phyloP scores from a whole-genome alignment of 2,329 filamentous ascomycete genomes.

The Diaporthe vaccinii region DNA sequence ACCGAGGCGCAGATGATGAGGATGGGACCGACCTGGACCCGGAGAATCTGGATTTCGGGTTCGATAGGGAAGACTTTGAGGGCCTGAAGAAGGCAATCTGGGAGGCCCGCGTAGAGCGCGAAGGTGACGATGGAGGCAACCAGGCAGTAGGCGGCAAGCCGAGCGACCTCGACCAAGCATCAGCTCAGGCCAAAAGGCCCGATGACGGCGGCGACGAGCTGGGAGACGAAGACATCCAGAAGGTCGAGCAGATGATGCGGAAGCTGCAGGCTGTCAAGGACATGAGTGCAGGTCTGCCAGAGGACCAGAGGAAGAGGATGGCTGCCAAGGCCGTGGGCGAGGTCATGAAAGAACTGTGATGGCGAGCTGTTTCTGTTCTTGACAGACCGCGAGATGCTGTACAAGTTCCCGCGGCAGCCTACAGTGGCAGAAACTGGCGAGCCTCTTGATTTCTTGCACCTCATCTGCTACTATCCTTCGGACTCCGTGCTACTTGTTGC shows the following conservation, averaged over 20 bases:
- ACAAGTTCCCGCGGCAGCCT: background rate
- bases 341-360: constrained; percentile 72
- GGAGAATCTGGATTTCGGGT: constrained; percentile 64
- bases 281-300: constrained; percentile 69
- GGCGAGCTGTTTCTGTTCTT: background rate
- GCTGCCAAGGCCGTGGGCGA: constrained; percentile 73
- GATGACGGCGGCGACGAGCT: constrained; percentile 53
- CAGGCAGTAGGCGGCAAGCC: constrained; percentile 14
- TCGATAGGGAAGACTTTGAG: constrained; percentile 66
- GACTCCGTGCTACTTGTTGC: background rate
- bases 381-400: background rate
- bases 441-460: background rate
- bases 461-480: background rate
- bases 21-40: constrained; percentile 57
- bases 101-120: constrained; percentile 52
- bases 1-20: constrained; percentile 45
- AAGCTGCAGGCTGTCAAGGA: constrained; percentile 74
- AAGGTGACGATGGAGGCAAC: constrained; percentile 41
- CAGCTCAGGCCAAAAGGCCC: constrained; percentile 46
- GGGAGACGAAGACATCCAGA: constrained; percentile 66
- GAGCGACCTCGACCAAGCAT: background rate
- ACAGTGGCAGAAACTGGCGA: background rate
- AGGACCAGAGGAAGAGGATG: constrained; percentile 71
- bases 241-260: constrained; percentile 74
- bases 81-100: constrained; percentile 67